Evolutionary conservation across 352 stramenopile genomes (phyloP).

Genomic region (Globisporangium nagaii): DNA sequence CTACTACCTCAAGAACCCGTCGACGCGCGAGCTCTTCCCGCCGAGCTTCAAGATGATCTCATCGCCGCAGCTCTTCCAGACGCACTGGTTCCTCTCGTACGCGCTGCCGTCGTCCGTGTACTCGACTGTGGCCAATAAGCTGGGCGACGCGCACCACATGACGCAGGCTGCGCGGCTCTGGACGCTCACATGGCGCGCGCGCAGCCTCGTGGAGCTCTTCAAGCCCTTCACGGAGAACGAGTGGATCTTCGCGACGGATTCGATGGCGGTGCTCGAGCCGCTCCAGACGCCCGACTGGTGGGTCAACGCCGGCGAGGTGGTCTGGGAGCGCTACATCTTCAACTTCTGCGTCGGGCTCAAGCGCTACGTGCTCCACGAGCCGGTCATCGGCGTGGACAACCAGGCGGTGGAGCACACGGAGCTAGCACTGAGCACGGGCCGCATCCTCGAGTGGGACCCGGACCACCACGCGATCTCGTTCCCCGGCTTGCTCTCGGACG

Average conservation of each 20-base stretch:
- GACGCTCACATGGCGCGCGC: slow-evolving; percentile 71
- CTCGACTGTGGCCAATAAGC: slow-evolving; percentile 65
- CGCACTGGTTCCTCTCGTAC: slow-evolving; percentile 81
- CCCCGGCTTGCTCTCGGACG: slow-evolving; percentile 73
- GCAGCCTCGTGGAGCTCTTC: slow-evolving; percentile 74
- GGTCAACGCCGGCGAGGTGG: slow-evolving; percentile 59
- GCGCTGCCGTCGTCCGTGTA: slow-evolving; percentile 77
- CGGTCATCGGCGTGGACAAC: slow-evolving; percentile 80
- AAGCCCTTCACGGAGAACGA: slow-evolving; percentile 87
- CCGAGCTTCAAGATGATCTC: slow-evolving; percentile 75
- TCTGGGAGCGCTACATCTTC: slow-evolving; percentile 81
- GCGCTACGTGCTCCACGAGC: slow-evolving; percentile 78
- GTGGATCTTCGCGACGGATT: slow-evolving; percentile 70
- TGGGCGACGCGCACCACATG: slow-evolving; percentile 52
- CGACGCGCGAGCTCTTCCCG: slow-evolving; percentile 41
- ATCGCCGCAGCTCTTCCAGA: slow-evolving; percentile 75
- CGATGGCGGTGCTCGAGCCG: slow-evolving; percentile 24
- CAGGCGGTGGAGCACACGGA: slow-evolving; percentile 77
- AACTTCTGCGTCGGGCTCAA: slow-evolving; percentile 84
- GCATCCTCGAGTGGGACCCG: slow-evolving; percentile 83
- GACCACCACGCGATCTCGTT: slow-evolving; percentile 88
- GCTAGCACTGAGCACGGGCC: slow-evolving; percentile 68
- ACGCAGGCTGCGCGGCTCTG: slow-evolving; percentile 63
- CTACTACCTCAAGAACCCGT: slow-evolving; percentile 72
- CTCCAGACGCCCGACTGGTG: slow-evolving; percentile 41